Evolutionary conservation across 352 stramenopile species (phyloP).

Genomic region (Globisporangium recalcitrans): DNA sequence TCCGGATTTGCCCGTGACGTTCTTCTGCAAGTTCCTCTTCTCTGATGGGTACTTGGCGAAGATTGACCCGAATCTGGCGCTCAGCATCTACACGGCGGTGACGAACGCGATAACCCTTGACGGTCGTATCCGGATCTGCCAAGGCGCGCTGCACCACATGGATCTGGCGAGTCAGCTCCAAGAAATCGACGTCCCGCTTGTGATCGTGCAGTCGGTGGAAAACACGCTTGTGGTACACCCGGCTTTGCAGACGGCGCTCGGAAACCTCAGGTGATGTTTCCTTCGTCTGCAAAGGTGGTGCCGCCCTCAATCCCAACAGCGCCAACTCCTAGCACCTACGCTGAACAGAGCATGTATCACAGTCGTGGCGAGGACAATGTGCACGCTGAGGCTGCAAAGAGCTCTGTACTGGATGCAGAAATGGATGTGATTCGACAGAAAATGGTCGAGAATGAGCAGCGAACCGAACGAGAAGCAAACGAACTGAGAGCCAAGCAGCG

Average conservation of each 20-base stretch:
- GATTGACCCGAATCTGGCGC: conserved; percentile 81
- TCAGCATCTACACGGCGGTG: conserved; percentile 92
- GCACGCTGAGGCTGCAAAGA: background rate
- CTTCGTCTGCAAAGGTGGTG: background rate
- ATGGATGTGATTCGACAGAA: conserved; percentile 37
- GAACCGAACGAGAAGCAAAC: conserved; percentile 35
- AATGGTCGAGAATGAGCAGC: conserved; percentile 41
- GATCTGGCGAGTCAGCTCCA: conserved; percentile 55
- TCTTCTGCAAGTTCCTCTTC: conserved; percentile 91
- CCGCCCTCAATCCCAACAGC: background rate
- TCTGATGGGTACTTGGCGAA: conserved; percentile 84
- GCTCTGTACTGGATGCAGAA: conserved; percentile 19
- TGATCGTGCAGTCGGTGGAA: conserved; percentile 87
- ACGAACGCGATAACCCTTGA: conserved; percentile 90
- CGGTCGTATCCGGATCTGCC: conserved; percentile 74
- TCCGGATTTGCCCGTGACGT: conserved; percentile 84
- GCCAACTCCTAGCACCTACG: background rate
- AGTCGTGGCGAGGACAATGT: background rate
- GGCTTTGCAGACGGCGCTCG: background rate
- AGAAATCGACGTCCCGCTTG: conserved; percentile 63
- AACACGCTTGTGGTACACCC: conserved; percentile 70
- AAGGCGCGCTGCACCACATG: conserved; percentile 71
- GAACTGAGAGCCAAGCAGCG: conserved; percentile 39
- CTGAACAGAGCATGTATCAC: background rate
- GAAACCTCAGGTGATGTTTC: background rate